Evolutionary conservation across 1,139 yeast genomes (phyloP), one percentile per base, ranked within the genome.

Genomic region (Dujonia santamariae): DNA sequence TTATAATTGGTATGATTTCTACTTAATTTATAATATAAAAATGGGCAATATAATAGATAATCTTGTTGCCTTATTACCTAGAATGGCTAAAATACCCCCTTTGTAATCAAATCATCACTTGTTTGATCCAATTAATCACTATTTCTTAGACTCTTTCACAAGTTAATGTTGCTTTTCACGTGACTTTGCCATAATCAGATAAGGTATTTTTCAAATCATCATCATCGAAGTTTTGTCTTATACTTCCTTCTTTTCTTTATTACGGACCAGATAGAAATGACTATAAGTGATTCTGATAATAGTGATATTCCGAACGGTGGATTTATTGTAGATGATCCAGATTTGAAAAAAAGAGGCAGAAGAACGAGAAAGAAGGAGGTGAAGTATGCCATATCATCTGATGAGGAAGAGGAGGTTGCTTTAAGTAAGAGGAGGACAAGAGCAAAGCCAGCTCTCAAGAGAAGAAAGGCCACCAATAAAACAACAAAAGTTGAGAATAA

Each of bases 311-410:
- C 23, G 23, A 44, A 19, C 66, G 76, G 76, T 3, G 77, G 77
- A 11, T 71, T 71, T 43, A 48, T 72, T 6, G 53, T 54, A 4
- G 59, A 65, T 40, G 75, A 71, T 43, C 60, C 64, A 4, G 51
- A 51, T 17, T 43, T 48, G 18, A 41, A 35, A 36, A 32, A 19
- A 17, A 30, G 16, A 14, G 15, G 23, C 11, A 18, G 36, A 19
- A 26, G 26, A 32, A 37, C 36, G 35, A 37, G 39, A 38, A 38
- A 24, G 31, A 30, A 37, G 33, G 24, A 9, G 4, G 35, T 15
- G 17, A 14, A 24, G 30, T 30, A 35, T 9, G 30, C 26, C 8
- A 23, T 31, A 4, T 34, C 27, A 15, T 28, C 30, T 5, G 37
- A 26, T 14, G 43, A 42, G 21, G 40, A 39, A 8, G 26, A n/a